Base-by-base conservation (phyloP, 345 rosid genomes). In the Eucalyptus coolabah region DNA sequence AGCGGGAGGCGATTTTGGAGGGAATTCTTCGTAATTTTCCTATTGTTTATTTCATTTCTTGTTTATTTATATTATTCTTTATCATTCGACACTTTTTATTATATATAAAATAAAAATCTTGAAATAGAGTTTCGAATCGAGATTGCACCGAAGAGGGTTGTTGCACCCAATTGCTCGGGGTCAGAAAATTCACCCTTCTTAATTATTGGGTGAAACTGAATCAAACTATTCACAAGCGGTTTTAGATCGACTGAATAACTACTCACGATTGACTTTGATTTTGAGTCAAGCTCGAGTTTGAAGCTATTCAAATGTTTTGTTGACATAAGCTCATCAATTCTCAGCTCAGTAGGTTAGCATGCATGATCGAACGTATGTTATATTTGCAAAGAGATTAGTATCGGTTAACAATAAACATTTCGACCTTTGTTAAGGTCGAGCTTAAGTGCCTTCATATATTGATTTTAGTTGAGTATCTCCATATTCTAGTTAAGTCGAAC, bases 1-100 rank as follows among this genome's bases (percentile, higher is more conserved):
- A 40, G 85, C 7, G 85, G 85, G 47, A 77, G 16, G 47, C 21
- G 24, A 18, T 92, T 87, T 91, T 93, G 95, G 95, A 53, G 59
- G 59, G 59, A 53, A 53, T 53, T 19, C 26, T 53, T 1, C 12
- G 49, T 47, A 47, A 47, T 32, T 8, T 17, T 4, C 12, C 17
- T 12, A 4, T 67, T 16, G 16, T 9, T 14, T 67, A n/a, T 32
- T 69, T 37, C 13, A 18, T 34, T 9, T 5, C 26, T 34, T 69
- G 14, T 69, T 69, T 69, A 37, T 69, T 69, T 69, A 34, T 9
- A 19, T 18, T 17, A 9, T 34, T n/a, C 17, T 34, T 34, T 60
- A 12, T 28, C 14, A 28, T 12, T 12, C 7, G 17, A 60, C 17
- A 26, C 32, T 28, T 60, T 60, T 7, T 28, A 60, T 28, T 12